Conservation (phyloP, 202 grass and related monocot genomes). For the Cymbopogon flexuosus region DNA sequence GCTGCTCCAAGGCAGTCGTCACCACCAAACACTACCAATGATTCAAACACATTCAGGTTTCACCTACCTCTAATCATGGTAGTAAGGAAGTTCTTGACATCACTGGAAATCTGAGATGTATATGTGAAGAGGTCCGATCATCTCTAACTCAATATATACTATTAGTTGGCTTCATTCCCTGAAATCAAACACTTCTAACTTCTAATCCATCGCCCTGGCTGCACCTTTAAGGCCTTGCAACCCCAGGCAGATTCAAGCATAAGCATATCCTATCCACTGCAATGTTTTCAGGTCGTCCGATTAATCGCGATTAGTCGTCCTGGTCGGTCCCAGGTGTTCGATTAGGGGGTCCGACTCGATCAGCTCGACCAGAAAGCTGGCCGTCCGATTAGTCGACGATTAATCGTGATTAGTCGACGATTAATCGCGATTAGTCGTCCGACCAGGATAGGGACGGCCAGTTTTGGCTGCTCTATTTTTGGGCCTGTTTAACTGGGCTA, state of each 20-base stretch:
- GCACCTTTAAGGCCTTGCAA: neutral
- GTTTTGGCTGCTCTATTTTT: too few species aligned
- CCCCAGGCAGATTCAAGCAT: neutral
- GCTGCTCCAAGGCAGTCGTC: neutral
- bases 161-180: neutral
- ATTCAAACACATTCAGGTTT: neutral
- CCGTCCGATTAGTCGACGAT: too few species aligned
- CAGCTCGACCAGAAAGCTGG: too few species aligned
- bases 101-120: neutral
- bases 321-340: too few species aligned
- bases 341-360: too few species aligned
- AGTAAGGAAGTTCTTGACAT: neutral
- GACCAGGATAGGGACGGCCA: too few species aligned
- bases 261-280: neutral
- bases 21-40: neutral
- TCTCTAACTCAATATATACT: neutral
- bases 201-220: neutral
- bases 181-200: neutral
- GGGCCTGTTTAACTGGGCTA: too few species aligned
- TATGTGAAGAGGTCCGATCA: neutral
- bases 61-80: neutral
- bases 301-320: too few species aligned
- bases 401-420: too few species aligned
- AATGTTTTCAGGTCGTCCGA: too few species aligned
- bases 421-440: too few species aligned